Evolutionary conservation across 345 rosid species (phyloP).

Genomic region (Trapa bicornis): DNA sequence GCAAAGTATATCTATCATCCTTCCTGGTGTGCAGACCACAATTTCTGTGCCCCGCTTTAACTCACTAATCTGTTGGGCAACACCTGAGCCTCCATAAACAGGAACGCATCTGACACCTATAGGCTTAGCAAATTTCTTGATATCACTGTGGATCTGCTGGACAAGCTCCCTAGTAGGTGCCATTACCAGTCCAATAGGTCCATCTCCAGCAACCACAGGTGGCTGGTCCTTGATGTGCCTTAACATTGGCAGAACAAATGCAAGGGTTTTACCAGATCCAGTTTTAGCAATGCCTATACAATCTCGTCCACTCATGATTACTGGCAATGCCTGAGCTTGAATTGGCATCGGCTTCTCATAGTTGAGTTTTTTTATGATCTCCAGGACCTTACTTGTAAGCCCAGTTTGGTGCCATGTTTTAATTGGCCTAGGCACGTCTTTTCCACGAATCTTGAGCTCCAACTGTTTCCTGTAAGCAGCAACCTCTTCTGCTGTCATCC

Average conservation of each 20-base stretch:
- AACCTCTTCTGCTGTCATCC: constrained; percentile 79
- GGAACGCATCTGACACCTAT: constrained; percentile 79
- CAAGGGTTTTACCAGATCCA: constrained; percentile 93
- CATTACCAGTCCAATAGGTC: constrained; percentile 92
- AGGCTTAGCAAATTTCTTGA: constrained; percentile 64
- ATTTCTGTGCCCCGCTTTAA: constrained; percentile 88
- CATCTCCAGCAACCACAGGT: constrained; percentile 89
- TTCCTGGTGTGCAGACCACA: constrained; percentile 95
- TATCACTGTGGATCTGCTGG: constrained; percentile 92
- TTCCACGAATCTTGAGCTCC: constrained; percentile 88
- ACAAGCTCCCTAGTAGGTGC: constrained; percentile 99
- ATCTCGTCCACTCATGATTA: constrained; percentile 94
- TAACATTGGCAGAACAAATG: constrained; percentile 94
- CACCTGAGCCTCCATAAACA: constrained; percentile 96
- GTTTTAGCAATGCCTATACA: constrained; percentile 97
- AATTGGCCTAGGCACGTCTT: constrained; percentile 82
- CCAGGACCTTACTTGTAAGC: constrained; percentile 68
- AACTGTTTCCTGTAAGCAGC: constrained; percentile 64
- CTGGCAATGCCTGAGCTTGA: constrained; percentile 90
- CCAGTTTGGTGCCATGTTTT: constrained; percentile 97
- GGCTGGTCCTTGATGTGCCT: constrained; percentile 99
- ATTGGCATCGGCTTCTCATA: constrained; percentile 94
- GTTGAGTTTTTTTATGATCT: constrained; percentile 72
- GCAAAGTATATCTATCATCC: constrained; percentile 95
- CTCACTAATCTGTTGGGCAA: constrained; percentile 96